Conservation (phyloP, 225 moss, liverwort and hornwort genomes). For the Sphagnum contortum region DNA sequence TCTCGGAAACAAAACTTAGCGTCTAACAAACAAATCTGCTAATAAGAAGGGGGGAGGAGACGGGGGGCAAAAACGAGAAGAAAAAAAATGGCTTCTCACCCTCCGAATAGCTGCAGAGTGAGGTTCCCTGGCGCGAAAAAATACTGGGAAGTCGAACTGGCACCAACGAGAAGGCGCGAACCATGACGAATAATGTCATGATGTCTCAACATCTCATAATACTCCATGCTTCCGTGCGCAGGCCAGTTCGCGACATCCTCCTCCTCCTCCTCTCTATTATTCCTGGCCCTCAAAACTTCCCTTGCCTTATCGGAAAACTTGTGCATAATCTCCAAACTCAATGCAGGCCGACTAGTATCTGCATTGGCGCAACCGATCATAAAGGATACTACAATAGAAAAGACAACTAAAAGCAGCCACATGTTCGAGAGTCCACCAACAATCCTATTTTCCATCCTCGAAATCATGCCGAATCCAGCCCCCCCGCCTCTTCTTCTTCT, state of each 20-base stretch:
- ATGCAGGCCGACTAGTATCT: too few species aligned
- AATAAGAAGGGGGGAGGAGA: constrained; percentile 19
- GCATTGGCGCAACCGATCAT: too few species aligned
- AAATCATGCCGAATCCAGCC: too few species aligned
- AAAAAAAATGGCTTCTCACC: too few species aligned
- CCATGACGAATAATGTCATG: constrained; percentile 26
- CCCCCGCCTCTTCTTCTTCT: too few species aligned
- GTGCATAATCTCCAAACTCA: constrained; percentile 27
- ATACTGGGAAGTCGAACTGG: background rate
- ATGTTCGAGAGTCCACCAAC: too few species aligned
- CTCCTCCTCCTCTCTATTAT: constrained; percentile 36
- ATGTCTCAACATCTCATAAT: constrained; percentile 24
- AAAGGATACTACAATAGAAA: too few species aligned
- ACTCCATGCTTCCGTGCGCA: constrained; percentile 10
- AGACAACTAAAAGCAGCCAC: too few species aligned
- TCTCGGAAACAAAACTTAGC: constrained; percentile 30
- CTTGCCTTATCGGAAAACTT: constrained; percentile 31
- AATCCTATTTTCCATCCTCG: too few species aligned
- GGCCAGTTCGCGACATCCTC: constrained; percentile 41
- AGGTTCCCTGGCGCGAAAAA: constrained; percentile 18
- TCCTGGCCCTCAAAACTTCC: constrained; percentile 20
- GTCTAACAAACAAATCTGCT: constrained; percentile 15
- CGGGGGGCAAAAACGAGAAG: too few species aligned
- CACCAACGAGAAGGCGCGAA: constrained; percentile 4
- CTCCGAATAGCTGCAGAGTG: constrained; percentile 22